Base-by-base conservation (phyloP, 2,329 filamentous ascomycete genomes). In the Claviceps africana region DNA sequence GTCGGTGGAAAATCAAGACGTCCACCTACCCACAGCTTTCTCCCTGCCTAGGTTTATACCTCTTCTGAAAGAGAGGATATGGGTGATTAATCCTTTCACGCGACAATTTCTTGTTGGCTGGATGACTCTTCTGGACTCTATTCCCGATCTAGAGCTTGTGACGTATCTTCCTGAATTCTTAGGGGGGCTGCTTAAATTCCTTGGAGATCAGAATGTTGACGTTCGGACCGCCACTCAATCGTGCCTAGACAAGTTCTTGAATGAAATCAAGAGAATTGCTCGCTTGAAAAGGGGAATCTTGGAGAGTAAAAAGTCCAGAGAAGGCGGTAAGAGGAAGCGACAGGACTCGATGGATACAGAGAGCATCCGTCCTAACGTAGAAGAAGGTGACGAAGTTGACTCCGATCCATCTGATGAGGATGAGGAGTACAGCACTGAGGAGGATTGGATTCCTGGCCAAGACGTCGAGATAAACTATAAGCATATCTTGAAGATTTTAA, bases 361-460 rank as follows among this genome's bases (percentile, higher is more conserved):
- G 31, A 87, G 83, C 62, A 66, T 74, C 21, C 74, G 72, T 5
- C 75, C 75, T 6, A 77, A 75, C 17, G 70, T 74, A 11, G 82
- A 85, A 44, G 76, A 82, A 54, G 79, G 76, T 4, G 77, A 78
- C 31, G 78, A 83, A 55, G 70, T 82, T 28, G 78, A 72, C 47
- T 80, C 79, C 10, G 76, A 78, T 15, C 73, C 75, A 22, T 72
- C 72, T 31, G 72, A 73, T n/a, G 79, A 81, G 5, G 75, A 77
- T 2, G 77, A 76, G 35, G 78, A 78, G 31, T 70, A 75, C 17
- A 82, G 81, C 55, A 82, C 79, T 45, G 90, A 95, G 60, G 90
- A 90, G 55, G 93, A 97, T 63, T 98, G 91, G 89, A 84, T 97
- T 46, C 94, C 94, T 0, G 93, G 94, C 1, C 93, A 98, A 68